Conservation (phyloP, 2,329 filamentous ascomycete genomes). For the Parafenestella ontariensis region DNA sequence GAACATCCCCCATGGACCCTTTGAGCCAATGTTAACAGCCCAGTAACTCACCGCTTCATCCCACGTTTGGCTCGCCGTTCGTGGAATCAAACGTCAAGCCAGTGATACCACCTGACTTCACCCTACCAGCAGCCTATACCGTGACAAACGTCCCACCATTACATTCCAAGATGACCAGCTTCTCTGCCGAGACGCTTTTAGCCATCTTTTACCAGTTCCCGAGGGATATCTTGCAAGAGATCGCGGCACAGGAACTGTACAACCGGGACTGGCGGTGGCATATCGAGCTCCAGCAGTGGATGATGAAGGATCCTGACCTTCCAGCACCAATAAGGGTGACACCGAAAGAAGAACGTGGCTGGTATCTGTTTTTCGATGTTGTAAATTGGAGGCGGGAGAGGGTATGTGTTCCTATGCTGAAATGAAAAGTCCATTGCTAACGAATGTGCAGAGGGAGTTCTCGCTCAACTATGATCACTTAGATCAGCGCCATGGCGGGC, state of each 20-base stretch:
- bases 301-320: slow-evolving; percentile 60
- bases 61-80: slow-evolving; percentile 70
- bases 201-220: slow-evolving; percentile 75
- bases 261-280: slow-evolving; percentile 63
- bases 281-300: slow-evolving; percentile 61
- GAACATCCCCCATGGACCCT: slow-evolving; percentile 18
- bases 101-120: slow-evolving; percentile 67
- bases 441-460: slow-evolving; percentile 54
- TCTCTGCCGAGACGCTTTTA: slow-evolving; percentile 70
- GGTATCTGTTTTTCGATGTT: slow-evolving; percentile 63
- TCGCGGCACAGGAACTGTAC: slow-evolving; percentile 68
- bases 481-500: slow-evolving; percentile 52
- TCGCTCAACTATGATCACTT: slow-evolving; percentile 61
- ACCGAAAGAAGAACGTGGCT: slow-evolving; percentile 58
- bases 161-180: slow-evolving; percentile 64
- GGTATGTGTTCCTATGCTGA: slow-evolving; percentile 37
- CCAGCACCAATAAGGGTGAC: slow-evolving; percentile 54
- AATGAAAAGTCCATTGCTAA: slow-evolving; percentile 19
- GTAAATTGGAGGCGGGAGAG: slow-evolving; percentile 61
- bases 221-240: slow-evolving; percentile 69
- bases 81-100: slow-evolving; percentile 64
- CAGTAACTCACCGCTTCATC: slow-evolving; percentile 63
- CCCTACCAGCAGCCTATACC: slow-evolving; percentile 68
- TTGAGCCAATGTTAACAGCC: slow-evolving; percentile 22
- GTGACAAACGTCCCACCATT: slow-evolving; percentile 71